Conservation (phyloP, 306 rosid species). For the Abrus pulchellus region DNA sequence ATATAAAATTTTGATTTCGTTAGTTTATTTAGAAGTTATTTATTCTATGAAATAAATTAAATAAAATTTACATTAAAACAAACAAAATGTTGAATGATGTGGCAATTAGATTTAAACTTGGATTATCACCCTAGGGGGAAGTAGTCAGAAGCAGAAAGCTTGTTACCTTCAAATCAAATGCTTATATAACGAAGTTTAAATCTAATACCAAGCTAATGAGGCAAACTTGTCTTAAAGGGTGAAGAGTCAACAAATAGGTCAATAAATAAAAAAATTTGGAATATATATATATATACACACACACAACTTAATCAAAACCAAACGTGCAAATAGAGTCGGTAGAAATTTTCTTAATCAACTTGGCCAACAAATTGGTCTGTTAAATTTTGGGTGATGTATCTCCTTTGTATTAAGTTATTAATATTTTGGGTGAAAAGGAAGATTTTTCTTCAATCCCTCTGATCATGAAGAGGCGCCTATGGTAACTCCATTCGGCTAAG, state of each 20-base stretch:
- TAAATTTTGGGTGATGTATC: slow-evolving; percentile 45
- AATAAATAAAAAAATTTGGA: background rate
- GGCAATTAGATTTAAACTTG: background rate
- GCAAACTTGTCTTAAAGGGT: background rate
- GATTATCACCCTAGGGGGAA: background rate
- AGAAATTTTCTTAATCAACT: slow-evolving; percentile 27
- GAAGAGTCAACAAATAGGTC: background rate
- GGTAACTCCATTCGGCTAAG: slow-evolving; percentile 20
- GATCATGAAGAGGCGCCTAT: slow-evolving; percentile 46
- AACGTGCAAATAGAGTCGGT: background rate
- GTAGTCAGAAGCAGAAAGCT: background rate
- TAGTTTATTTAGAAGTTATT: no score
- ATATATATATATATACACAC: no score
- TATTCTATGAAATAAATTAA: no score
- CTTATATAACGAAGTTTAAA: no score
- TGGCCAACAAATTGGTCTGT: slow-evolving; percentile 55
- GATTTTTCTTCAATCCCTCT: slow-evolving; percentile 29
- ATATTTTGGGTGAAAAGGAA: slow-evolving; percentile 32
- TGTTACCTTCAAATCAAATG: no score
- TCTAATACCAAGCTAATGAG: background rate
- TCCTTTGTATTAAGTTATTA: slow-evolving; percentile 41
- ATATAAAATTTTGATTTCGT: no score
- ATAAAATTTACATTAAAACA: no score
- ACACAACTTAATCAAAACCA: background rate
- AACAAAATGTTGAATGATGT: background rate